Base-by-base conservation (phyloP, 164 flowering plant genomes). In the Kingdonia uniflora region DNA sequence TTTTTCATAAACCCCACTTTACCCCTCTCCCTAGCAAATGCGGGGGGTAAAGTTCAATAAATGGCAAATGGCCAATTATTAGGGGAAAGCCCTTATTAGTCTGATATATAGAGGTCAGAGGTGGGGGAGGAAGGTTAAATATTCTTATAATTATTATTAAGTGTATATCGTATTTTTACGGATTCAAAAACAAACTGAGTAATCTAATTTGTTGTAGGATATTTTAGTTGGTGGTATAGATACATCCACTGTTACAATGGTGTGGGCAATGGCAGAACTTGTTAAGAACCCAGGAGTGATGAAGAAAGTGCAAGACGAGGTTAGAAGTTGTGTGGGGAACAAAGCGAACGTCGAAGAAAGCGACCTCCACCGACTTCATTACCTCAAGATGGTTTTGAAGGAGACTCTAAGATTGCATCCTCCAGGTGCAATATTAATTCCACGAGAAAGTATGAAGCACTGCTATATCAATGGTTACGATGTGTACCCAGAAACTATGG, bases 391-490 rank as follows among this genome's bases (percentile, higher is more conserved):
- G 16, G 43, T 41, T 13, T 13, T 41, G n/a, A 41, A 41, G n/a
- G 43, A 41, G 43, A 41, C 16, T 41, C 43, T 41, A 41, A 41
- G 43, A 41, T 11, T 41, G 16, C 43, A 41, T n/a, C 43, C 43
- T 13, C 43, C 43, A 41, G 43, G 43, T 41, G n/a, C 43, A 13
- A 2, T 41, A 41, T 11, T 41, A 13, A n/a, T n/a, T n/a, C 14
- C 43, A 41, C 43, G 43, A 14, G 43, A 41, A 41, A 41, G n/a
- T 41, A 41, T 41, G 16, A 13, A 13, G 3, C 14, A 41, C n/a
- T 41, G 43, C 10, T 2, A 2, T 2, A 41, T 41, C n/a, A 41
- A 41, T n/a, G 43, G 16, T 2, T 41, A 41, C 43, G 43, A 41
- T 14, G 10, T 41, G 2, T 41, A 41, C 43, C 43, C 43, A 3